A percentile compares a stretch with the other conserved stretches of the same genome.
Conservation (phyloP, 2,329 filamentous ascomycete species). For the Fusarium sp. region DNA sequence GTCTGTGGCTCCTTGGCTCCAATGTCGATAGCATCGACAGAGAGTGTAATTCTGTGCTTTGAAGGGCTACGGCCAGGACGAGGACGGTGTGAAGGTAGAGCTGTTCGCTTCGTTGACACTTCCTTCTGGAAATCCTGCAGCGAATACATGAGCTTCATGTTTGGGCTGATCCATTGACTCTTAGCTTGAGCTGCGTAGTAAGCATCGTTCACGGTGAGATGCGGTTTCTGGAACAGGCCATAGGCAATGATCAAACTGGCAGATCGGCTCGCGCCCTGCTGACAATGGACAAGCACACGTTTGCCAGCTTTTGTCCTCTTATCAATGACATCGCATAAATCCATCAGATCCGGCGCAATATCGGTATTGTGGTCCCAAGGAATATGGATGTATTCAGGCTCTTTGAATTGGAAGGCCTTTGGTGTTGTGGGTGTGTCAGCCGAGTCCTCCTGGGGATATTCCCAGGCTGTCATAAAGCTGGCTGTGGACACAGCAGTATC, state of each 20-base stretch:
- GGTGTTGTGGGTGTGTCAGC: conserved; percentile 65
- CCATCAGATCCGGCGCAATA: conserved; percentile 81
- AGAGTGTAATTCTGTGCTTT: conserved; percentile 70
- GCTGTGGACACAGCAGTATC: conserved; percentile 69
- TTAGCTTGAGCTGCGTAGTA: conserved; percentile 84
- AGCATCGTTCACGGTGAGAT: conserved; percentile 82
- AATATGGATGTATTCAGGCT: conserved; percentile 87
- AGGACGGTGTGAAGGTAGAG: conserved; percentile 61
- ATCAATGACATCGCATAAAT: conserved; percentile 81
- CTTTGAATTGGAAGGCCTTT: conserved; percentile 61
- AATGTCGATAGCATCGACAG: conserved; percentile 67
- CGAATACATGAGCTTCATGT: conserved; percentile 93
- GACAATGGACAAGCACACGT: conserved; percentile 84
- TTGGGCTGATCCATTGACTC: conserved; percentile 89
- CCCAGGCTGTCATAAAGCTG: conserved; percentile 71
- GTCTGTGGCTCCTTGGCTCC: conserved; percentile 68
- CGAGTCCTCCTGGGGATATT: conserved; percentile 60
- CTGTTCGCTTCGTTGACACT: conserved; percentile 62
- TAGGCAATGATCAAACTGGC: conserved; percentile 90
- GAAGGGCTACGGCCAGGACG: conserved; percentile 66
- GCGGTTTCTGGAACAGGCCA: conserved; percentile 81
- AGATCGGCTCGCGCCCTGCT: conserved; percentile 86
- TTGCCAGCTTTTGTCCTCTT: conserved; percentile 78
- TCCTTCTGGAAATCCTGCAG: conserved; percentile 83
- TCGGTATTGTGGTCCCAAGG: conserved; percentile 92